These are phyloP conservation scores for Kodamaea ohmeri DNA, from an alignment of 1,139 yeast species.

Conservation along the genomic window DNA sequence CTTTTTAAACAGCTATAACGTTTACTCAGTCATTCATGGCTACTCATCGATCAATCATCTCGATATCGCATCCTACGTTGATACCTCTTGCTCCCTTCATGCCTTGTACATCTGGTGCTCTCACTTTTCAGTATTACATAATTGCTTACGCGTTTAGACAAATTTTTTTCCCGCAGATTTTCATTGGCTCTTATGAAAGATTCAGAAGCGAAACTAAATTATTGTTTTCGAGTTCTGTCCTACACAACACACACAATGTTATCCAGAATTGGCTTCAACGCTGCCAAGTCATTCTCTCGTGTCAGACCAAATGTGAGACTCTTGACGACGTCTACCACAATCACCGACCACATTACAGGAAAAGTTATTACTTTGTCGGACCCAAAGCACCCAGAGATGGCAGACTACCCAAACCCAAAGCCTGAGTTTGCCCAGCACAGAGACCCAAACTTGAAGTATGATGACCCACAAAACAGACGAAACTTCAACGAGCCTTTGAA, in stretches of 20 bases:
- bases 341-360: slow-evolving; percentile 43
- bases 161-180: slow-evolving; percentile 14
- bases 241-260: slow-evolving; percentile 19
- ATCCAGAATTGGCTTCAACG: slow-evolving; percentile 29
- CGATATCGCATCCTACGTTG: too few species aligned
- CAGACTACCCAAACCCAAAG: slow-evolving; percentile 41
- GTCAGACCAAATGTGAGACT: slow-evolving; percentile 20
- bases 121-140: slow-evolving; percentile 7
- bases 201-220: slow-evolving; percentile 6
- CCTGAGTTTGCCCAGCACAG: slow-evolving; percentile 59
- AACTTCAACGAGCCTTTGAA: slow-evolving; percentile 71
- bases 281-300: slow-evolving; percentile 16
- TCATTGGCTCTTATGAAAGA: slow-evolving; percentile 22
- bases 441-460: slow-evolving; percentile 72
- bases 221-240: slow-evolving; percentile 1
- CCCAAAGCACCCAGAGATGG: slow-evolving; percentile 45
- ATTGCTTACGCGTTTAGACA: slow-evolving; percentile 1
- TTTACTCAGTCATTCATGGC: too few species aligned
- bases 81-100: too few species aligned
- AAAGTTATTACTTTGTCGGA: slow-evolving; percentile 43
- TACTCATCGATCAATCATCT: too few species aligned
- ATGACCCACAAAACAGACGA: slow-evolving; percentile 80
- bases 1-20: too few species aligned
- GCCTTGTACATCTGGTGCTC: background rate
- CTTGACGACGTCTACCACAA: slow-evolving; percentile 38